Evolutionary conservation across 306 rosid species (phyloP), one percentile per base, ranked within the genome.

Genomic region (Sechiopsis laciniata): DNA sequence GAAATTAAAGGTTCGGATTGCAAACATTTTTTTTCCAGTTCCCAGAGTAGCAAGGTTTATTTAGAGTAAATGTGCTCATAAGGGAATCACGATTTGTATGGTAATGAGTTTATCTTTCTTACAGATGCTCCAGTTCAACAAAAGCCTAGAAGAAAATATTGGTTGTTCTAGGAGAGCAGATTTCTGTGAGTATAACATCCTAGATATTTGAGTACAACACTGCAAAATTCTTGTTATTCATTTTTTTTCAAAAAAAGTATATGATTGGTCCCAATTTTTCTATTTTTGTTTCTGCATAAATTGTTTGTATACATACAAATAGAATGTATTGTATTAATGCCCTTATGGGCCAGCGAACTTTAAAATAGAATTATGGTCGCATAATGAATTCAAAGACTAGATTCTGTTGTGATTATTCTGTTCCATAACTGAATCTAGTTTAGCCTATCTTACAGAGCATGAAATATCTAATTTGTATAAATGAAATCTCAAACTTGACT

Each of bases 141-240:
- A 71, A 83, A 81, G 83, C 89, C 94, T 17, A 84, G 80, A 86
- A 88, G 62, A 85, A 92, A 86, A 81, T 94, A 89, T 82, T 92
- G 97, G 96, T 73, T 92, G 82, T 92, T 89, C 83, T 92, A 88
- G 80, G 46, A 70, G 73, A 59, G 48, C 15, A 37, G 77, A 37
- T 58, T 62, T 17, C 12, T 37, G 68, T 26, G 59, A 69, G 73
- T 21, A 50, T 24, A 6, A 45, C 42, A 46, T 50, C 20, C 15
- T 69, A 20, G 37, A 50, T 20, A 48, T 20, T 12, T 45, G 35
- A 24, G 74, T 70, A 45, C 74, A 32, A 51, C 50, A 50, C 75
- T 73, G 77, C 51, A 74, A 78, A 59, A 55, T 35, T 72, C 50
- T 73, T 57, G 26, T 57, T 73, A 6, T 72, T 20, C 16, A 32